Evolutionary conservation across 2,329 filamentous ascomycete species (phyloP), one percentile per base, ranked within the genome.

Genomic region (Westerdykella sp.): DNA sequence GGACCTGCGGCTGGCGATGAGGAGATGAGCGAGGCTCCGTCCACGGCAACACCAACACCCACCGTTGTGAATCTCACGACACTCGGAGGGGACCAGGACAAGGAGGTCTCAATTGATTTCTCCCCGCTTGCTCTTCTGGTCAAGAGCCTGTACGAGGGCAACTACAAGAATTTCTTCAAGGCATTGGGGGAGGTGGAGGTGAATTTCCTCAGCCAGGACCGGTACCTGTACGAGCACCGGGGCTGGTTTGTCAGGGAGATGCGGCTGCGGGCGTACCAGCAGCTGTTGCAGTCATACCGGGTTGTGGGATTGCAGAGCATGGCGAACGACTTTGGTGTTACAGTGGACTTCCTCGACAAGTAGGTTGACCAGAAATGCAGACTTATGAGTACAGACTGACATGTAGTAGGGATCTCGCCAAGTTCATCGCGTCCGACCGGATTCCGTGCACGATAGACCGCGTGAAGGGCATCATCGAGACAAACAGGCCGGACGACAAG

Each of bases 181-280:
- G 87, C 90, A 5, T 78, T 98, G 22, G 90, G 87, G 16, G 78
- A 83, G 10, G 93, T 97, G 1, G 93, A 98, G 73, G 88, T 94
- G 69, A 83, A 84, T 59, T 98, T 98, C 76, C 76, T 98, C 53
- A 89, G 83, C 55, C 87, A 93, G 66, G 93, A 98, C 65, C 86
- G 93, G 46, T 95, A 97, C 71, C 78, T 98, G 44, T 85, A 89
- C 63, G 93, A 98, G 76, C 93, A 98, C 74, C 87, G 87, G 68
- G 83, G 82, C 62, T 98, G 93, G 91, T 97, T 93, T 67, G 91
- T 98, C 57, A 85, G 93, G 40, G 93, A 98, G 77, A 98, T 98
- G 93, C 84, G 93, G 45, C 80, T 97, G 53, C 84, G 91, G 46
- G 91, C 88, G 30, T 98, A 98, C 73, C 88, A 95, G 69, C 93